Conservation (phyloP, 768 basidiomycete genomes). For the Psilocybe azurescens region DNA sequence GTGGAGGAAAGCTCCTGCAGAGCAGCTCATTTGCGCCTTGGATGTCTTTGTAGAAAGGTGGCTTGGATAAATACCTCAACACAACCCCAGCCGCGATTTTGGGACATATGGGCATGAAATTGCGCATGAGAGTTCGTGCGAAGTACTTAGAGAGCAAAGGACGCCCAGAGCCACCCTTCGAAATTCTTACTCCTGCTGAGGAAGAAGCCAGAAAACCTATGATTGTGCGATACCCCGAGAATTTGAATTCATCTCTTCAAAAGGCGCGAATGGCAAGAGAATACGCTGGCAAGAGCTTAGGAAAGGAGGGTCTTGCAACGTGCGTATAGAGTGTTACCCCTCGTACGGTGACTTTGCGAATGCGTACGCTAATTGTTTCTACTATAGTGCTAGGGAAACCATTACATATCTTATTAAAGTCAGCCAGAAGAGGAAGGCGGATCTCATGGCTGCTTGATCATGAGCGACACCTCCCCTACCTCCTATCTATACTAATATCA, state of each 20-base stretch:
- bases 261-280: constrained; percentile 14
- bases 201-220: neutral
- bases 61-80: constrained; percentile 73
- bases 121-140: constrained; percentile 45
- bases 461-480: neutral
- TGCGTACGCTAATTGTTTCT: neutral
- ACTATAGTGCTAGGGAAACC: neutral
- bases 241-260: neutral
- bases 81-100: constrained; percentile 38
- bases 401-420: neutral
- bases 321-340: neutral
- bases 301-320: constrained; percentile 11
- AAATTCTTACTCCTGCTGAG: constrained; percentile 9
- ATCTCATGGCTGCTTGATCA: neutral
- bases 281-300: constrained; percentile 8
- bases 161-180: constrained; percentile 6
- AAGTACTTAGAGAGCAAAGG: constrained; percentile 17
- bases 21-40: neutral
- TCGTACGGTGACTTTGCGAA: neutral
- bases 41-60: constrained; percentile 54
- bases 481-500: neutral
- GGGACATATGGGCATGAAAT: constrained; percentile 51
- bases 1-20: neutral
- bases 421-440: neutral
- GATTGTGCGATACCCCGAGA: neutral